phyloP scores from a whole-genome alignment of 495 filamentous ascomycete species.

The Peziza echinospora region DNA sequence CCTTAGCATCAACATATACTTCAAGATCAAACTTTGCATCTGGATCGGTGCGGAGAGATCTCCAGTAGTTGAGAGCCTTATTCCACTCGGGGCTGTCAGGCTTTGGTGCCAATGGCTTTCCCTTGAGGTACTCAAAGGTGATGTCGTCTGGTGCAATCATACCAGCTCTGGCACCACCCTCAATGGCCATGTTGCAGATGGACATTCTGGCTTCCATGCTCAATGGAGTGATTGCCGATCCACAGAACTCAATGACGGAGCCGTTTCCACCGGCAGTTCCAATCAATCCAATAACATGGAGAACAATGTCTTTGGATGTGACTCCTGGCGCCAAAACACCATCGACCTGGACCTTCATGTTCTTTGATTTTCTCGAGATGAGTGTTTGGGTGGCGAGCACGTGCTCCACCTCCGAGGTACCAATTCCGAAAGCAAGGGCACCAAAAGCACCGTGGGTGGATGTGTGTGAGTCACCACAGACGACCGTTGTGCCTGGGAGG shows the following conservation, averaged over 20 bases:
- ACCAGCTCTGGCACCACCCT: conserved; percentile 83
- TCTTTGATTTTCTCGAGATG: conserved; percentile 86
- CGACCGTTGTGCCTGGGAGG: conserved; percentile 86
- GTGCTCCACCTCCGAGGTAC: conserved; percentile 95
- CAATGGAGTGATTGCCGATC: conserved; percentile 66
- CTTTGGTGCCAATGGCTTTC: conserved; percentile 67
- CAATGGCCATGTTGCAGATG: conserved; percentile 99
- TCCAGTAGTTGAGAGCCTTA: conserved; percentile 74
- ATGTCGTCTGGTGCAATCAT: conserved; percentile 91
- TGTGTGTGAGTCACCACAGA: conserved; percentile 94
- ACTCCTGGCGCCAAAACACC: conserved; percentile 79
- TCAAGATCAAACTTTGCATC: conserved; percentile 73
- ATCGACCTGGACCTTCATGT: conserved; percentile 93
- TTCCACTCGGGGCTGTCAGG: conserved; percentile 73
- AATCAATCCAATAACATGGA: conserved; percentile 82
- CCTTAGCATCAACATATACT: conserved; percentile 70
- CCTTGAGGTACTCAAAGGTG: conserved; percentile 89
- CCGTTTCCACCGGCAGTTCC: conserved; percentile 91
- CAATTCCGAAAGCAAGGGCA: conserved; percentile 87
- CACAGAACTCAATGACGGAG: conserved; percentile 90
- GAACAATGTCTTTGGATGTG: conserved; percentile 87
- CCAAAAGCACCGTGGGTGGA: conserved; percentile 96
- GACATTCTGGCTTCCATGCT: conserved; percentile 98
- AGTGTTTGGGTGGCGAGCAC: conserved; percentile 90
- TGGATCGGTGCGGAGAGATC: conserved; percentile 58